phyloP scores from a whole-genome alignment of 768 basidiomycete genomes.

The Leccinum rimulosum region DNA sequence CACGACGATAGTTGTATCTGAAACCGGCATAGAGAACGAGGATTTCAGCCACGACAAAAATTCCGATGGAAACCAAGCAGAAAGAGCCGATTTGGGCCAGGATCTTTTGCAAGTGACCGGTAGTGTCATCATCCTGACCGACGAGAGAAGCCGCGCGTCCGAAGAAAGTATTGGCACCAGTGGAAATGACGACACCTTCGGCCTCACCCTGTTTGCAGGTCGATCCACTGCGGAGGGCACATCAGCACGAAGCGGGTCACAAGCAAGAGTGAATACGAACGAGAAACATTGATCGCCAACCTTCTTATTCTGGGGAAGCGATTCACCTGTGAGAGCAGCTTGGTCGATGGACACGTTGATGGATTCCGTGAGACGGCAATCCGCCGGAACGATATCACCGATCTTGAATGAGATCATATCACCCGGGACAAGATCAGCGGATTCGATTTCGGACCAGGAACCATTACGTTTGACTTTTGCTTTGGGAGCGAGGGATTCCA shows the following conservation, averaged over 20 bases:
- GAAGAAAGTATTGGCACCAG: slow-evolving; percentile 98
- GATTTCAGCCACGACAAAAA: slow-evolving; percentile 94
- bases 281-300: slow-evolving; percentile 96
- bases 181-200: slow-evolving; percentile 97
- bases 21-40: slow-evolving; percentile 91
- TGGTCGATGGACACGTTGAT: slow-evolving; percentile 99
- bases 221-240: slow-evolving; percentile 60
- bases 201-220: slow-evolving; percentile 99
- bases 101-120: slow-evolving; percentile 98
- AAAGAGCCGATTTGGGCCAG: slow-evolving; percentile 97
- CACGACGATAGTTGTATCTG: slow-evolving; percentile 87
- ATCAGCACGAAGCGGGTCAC: background rate
- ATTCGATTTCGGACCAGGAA: slow-evolving; percentile 88
- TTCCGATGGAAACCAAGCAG: slow-evolving; percentile 94
- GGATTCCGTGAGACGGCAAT: slow-evolving; percentile 94
- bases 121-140: slow-evolving; percentile 96
- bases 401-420: slow-evolving; percentile 99
- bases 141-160: slow-evolving; percentile 98
- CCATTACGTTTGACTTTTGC: slow-evolving; percentile 90
- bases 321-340: slow-evolving; percentile 97
- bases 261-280: slow-evolving; percentile 45
- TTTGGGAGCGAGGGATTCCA: slow-evolving; percentile 99
- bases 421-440: slow-evolving; percentile 85
- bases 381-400: slow-evolving; percentile 97
- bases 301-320: slow-evolving; percentile 91